Evolutionary conservation across 768 basidiomycete species (phyloP).

Genomic region (Termitomyces heimii): DNA sequence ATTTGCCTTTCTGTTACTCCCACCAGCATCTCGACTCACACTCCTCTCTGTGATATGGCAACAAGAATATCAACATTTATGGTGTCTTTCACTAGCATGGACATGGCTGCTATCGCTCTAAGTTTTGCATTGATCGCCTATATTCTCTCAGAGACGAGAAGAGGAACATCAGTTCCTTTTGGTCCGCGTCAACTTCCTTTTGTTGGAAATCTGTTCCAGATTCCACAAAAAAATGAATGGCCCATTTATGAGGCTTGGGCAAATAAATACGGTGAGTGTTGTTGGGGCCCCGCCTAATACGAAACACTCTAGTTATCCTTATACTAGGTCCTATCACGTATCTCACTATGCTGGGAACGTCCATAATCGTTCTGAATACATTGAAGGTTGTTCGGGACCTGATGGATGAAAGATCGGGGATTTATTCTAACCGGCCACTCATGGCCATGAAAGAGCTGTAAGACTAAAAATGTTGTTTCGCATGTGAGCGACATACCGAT

Average conservation of each 20-base stretch:
- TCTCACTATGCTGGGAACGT: conserved; percentile 14
- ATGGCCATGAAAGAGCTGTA: conserved; percentile 16
- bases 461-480: background rate
- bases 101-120: conserved; percentile 1
- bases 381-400: conserved; percentile 10
- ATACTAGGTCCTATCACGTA: conserved; percentile 14
- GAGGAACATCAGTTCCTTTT: conserved; percentile 11
- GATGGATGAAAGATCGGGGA: conserved; percentile 12
- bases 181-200: conserved; percentile 16
- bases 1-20: background rate
- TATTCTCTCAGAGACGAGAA: conserved; percentile 4
- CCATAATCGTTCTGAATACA: conserved; percentile 17
- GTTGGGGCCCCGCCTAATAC: background rate
- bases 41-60: background rate
- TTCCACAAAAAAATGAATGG: conserved; percentile 18
- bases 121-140: conserved; percentile 3
- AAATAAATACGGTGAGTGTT: conserved; percentile 14
- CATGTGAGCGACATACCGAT: background rate
- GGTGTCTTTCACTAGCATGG: conserved; percentile 1
- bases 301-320: background rate
- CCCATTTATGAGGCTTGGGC: conserved; percentile 16
- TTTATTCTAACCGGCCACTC: conserved; percentile 18
- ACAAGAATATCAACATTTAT: background rate
- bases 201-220: conserved; percentile 18
- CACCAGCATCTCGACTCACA: background rate